Base-by-base conservation (phyloP, 225 moss, liverwort and hornwort species). In the Neckera pumila region DNA sequence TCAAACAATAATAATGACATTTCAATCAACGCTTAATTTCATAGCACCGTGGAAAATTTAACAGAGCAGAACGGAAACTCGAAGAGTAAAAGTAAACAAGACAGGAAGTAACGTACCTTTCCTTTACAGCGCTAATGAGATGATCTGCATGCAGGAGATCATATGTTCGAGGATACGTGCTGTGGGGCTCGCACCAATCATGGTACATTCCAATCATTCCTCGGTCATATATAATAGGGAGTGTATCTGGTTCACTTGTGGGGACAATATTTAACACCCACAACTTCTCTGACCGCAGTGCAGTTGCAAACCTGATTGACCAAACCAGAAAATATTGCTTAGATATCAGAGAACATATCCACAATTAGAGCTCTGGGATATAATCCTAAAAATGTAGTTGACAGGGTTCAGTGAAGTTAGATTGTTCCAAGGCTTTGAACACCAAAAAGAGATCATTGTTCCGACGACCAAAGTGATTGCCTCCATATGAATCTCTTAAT, bases 151-250 rank as follows among this genome's bases (percentile, higher is more conserved):
- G 97, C 67, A 97, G 90, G 83, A 97, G 93, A 90, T 97, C 96
- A 72, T 97, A 97, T 14, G 94, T 95, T 82, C 97, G 92, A 83
- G 97, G 97, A 75, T 97, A 97, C 31, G 97, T 96, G 89, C 96
- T 91, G 83, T 89, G 89, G 31, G 91, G 82, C 83, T 91, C 86
- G 79, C 89, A 91, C 89, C 89, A 89, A 77, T 97, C 96, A 87
- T 97, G 96, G 86, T 97, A 96, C 81, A 97, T 92, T 73, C 96
- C 97, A 89, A 96, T 92, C 85, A 97, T 93, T 38, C 97, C 96
- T 58, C 96, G 92, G 65, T 97, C 95, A 82, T 92, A 97, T 18
- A 97, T 81, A 60, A 97, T 94, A 70, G 97, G 95, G 49, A 97
- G 86, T 27, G 96, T 97, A 86, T 97, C 96, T 76, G 96, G 95